These are phyloP conservation scores for Picochlorum sp. DNA, from an alignment of 139 green algal species.

Conservation along the genomic window DNA sequence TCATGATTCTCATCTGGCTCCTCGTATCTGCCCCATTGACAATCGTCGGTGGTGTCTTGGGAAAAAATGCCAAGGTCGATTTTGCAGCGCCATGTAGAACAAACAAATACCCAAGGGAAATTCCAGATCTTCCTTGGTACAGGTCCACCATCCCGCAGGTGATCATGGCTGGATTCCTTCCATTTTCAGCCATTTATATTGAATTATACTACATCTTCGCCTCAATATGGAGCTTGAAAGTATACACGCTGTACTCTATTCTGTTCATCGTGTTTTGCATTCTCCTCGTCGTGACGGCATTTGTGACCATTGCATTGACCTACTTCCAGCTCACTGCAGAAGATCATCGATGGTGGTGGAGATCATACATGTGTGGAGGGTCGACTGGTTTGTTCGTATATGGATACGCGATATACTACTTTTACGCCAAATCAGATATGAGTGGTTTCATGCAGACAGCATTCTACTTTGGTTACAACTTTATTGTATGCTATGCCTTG, in stretches of 20 bases:
- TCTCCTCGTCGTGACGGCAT: constrained; percentile 86
- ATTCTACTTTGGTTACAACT: constrained; percentile 88
- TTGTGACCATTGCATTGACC: constrained; percentile 91
- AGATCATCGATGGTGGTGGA: constrained; percentile 94
- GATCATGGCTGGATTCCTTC: constrained; percentile 88
- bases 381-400: constrained; percentile 92
- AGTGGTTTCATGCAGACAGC: constrained; percentile 67
- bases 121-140: constrained; percentile 86
- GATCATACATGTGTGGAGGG: constrained; percentile 88
- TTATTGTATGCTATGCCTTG: constrained; percentile 44
- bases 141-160: constrained; percentile 73
- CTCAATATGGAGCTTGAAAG: constrained; percentile 94
- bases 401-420: constrained; percentile 98
- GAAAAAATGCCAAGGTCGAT: constrained; percentile 35
- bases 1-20: constrained; percentile 78
- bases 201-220: constrained; percentile 98
- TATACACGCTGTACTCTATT: constrained; percentile 92
- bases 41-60: constrained; percentile 66
- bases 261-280: constrained; percentile 93
- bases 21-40: constrained; percentile 88
- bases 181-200: constrained; percentile 97
- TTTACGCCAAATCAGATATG: constrained; percentile 79
- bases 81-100: constrained; percentile 74
- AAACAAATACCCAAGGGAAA: constrained; percentile 61
- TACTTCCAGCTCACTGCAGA: constrained; percentile 95